These are phyloP conservation scores for Vaccinium darrowii DNA, from an alignment of 148 eudicot species.

Conservation along the genomic window DNA sequence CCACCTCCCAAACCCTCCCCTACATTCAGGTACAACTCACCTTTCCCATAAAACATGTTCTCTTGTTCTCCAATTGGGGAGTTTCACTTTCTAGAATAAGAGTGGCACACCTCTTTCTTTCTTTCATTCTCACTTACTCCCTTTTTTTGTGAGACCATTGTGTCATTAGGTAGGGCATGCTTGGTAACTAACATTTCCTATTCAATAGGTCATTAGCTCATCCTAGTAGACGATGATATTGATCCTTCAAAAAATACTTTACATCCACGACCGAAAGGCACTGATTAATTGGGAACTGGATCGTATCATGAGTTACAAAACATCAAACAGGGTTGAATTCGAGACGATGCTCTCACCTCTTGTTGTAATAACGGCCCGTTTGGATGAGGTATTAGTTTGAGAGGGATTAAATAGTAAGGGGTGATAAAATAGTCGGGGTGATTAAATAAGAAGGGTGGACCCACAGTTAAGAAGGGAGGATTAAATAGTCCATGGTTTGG, in stretches of 20 bases:
- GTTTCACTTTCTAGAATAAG: neutral
- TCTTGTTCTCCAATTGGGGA: neutral
- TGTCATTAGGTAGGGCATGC: neutral
- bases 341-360: neutral
- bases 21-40: neutral
- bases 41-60: neutral
- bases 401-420: no score
- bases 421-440: no score
- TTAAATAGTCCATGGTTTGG: no score
- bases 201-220: neutral
- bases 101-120: slow-evolving; percentile 14
- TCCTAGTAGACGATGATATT: neutral
- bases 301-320: neutral
- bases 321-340: neutral
- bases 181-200: neutral
- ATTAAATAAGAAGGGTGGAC: no score
- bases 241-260: neutral
- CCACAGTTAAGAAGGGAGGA: no score
- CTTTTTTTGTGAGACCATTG: neutral
- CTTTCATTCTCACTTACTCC: slow-evolving; percentile 2
- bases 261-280: neutral
- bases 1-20: neutral
- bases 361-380: neutral
- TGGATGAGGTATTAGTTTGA: no score
- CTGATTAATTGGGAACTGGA: no score